Conservation (phyloP, 2,329 filamentous ascomycete genomes). For the Fusarium succisae region DNA sequence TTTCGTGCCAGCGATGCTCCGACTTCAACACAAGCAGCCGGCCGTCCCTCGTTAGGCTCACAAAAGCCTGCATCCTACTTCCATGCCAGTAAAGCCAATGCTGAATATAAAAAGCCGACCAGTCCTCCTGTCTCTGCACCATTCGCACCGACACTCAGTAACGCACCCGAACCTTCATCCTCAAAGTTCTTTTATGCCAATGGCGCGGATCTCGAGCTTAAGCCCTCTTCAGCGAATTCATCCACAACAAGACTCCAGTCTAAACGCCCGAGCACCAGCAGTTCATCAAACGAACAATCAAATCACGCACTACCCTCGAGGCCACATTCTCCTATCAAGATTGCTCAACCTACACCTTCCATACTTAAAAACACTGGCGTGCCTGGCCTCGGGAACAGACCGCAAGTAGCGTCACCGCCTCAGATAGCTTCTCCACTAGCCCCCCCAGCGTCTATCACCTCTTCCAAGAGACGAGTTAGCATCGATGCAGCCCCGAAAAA, state of each 20-base stretch:
- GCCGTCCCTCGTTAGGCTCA: constrained; percentile 51
- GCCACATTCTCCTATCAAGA: constrained; percentile 63
- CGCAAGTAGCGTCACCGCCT: constrained; percentile 50
- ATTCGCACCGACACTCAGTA: constrained; percentile 48
- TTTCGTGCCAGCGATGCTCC: constrained; percentile 89
- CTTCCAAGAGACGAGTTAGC: constrained; percentile 54
- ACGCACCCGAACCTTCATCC: constrained; percentile 52
- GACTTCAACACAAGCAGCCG: constrained; percentile 49
- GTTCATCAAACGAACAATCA: constrained; percentile 35
- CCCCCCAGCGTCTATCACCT: constrained; percentile 42
- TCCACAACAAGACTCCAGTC: constrained; percentile 54
- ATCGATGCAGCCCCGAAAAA: constrained; percentile 51
- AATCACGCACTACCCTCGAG: constrained; percentile 48
- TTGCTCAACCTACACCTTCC: constrained; percentile 34
- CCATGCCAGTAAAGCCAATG: constrained; percentile 62
- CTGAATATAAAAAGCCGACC: constrained; percentile 51
- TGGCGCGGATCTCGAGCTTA: constrained; percentile 61
- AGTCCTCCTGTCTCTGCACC: constrained; percentile 44
- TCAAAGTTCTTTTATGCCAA: constrained; percentile 82
- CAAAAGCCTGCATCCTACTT: constrained; percentile 65
- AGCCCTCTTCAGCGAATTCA: constrained; percentile 56
- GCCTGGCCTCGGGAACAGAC: constrained; percentile 38
- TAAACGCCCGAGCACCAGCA: constrained; percentile 51
- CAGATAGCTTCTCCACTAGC: constrained; percentile 48
- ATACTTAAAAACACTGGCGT: constrained; percentile 33